Evolutionary conservation across 257 asterid species (phyloP).

Genomic region (Solanum neorickii): DNA sequence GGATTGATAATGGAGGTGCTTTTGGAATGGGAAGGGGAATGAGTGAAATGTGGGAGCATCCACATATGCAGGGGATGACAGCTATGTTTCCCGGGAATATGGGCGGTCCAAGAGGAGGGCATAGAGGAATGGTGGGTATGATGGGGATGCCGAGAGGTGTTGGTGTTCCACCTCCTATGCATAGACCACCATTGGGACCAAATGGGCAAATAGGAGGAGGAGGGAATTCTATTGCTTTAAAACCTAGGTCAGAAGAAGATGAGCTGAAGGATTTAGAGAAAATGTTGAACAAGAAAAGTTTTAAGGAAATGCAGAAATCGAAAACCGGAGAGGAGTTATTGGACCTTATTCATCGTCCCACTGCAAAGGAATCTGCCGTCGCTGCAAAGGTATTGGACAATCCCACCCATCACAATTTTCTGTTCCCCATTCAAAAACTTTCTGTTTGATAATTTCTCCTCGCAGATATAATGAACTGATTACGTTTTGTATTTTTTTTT

Average conservation of each 20-base stretch:
- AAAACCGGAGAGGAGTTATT: conserved; percentile 95
- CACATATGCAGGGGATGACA: conserved; percentile 13
- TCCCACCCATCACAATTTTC: not conserved
- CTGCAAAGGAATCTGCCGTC: conserved; percentile 85
- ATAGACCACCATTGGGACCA: conserved; percentile 40
- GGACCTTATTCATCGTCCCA: conserved; percentile 90
- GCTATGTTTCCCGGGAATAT: conserved; percentile 34
- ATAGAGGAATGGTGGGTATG: conserved; percentile 69
- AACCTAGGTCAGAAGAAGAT: conserved; percentile 92
- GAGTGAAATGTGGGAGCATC: conserved; percentile 54
- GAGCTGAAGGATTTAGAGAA: conserved; percentile 93
- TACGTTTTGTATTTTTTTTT: not conserved
- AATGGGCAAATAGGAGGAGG: conserved; percentile 24
- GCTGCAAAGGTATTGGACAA: conserved; percentile 63
- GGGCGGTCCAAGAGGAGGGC: conserved; percentile 52
- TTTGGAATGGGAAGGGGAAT: conserved; percentile 38
- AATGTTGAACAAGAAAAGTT: conserved; percentile 79
- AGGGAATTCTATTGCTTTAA: conserved; percentile 29
- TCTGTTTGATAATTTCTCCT: not conserved
- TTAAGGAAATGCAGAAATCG: conserved; percentile 77
- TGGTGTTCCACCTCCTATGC: conserved; percentile 90
- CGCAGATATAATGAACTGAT: not conserved
- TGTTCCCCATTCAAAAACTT: not conserved
- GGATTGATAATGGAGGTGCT: conserved; percentile 28
- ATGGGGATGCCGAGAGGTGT: conserved; percentile 87